These are phyloP conservation scores for Coriolopsis trogii DNA, from an alignment of 1,284 basidiomycete genomes.

Conservation along the genomic window DNA sequence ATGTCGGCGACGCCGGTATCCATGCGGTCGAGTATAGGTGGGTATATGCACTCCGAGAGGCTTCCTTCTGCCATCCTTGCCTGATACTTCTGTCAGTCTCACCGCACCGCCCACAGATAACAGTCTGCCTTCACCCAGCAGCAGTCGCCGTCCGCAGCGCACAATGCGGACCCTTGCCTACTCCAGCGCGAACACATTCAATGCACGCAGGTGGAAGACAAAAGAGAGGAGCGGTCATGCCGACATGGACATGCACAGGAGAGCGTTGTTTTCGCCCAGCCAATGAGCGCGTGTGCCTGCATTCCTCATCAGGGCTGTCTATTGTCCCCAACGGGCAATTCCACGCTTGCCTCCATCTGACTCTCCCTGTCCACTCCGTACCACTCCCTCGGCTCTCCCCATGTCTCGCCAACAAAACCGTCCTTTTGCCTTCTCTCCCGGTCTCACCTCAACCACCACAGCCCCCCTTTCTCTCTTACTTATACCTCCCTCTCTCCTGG, in stretches of 20 bases:
- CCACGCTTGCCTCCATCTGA: too few relatives aligned
- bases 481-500: slow-evolving; percentile 17
- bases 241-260: not conserved
- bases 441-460: slow-evolving; percentile 13
- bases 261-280: slow-evolving; percentile 17
- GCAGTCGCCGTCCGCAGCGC: too few relatives aligned
- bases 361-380: not conserved
- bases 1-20: slow-evolving; percentile 20
- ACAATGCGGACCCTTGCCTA: not conserved
- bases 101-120: too few relatives aligned
- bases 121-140: too few relatives aligned
- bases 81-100: not conserved
- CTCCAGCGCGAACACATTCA: too few relatives aligned
- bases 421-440: not conserved
- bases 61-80: slow-evolving; percentile 1
- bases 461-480: slow-evolving; percentile 17
- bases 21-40: slow-evolving; percentile 6
- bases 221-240: not conserved
- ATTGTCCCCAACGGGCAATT: slow-evolving; percentile 21
- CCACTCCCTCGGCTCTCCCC: slow-evolving; percentile 17
- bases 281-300: slow-evolving; percentile 16
- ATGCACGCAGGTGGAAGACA: not conserved
- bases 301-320: slow-evolving; percentile 15
- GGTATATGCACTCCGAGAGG: not conserved
- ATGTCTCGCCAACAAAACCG: slow-evolving; percentile 13